Base-by-base conservation (phyloP, 306 rosid species). In the Neltuma alba region DNA sequence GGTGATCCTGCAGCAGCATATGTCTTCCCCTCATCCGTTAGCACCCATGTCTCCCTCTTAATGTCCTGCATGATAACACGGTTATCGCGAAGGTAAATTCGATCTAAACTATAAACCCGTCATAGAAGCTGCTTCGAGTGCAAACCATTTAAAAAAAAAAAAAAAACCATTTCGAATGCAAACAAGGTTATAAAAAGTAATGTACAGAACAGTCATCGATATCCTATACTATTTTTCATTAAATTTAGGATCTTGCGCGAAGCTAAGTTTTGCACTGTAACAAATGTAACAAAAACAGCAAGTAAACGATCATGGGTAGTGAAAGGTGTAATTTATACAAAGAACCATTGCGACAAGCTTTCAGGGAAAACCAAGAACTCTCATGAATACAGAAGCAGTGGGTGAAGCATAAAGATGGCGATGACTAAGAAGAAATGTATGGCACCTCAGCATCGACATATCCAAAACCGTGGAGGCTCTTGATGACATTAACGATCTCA, bases 391-490 rank as follows among this genome's bases (percentile, higher is more conserved):
- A 52, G 42, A 70, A 28, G 15, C 38, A 25, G 57, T n/a, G 8
- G 37, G 31, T 34, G 14, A 60, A 38, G 18, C 23, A 21, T 18
- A 11, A 23, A 76, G 20, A 71, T 41, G 40, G 33, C 9, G 75
- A 40, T 8, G 30, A 79, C 33, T 47, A 36, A 2, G 23, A 36
- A 38, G 27, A n/a, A 50, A 27, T 44, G 18, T 10, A 82, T 88
- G 41, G 70, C 23, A 91, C 98, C 92, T 81, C 55, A 28, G 92
- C 91, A 47, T 88, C 94, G 30, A 95, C 91, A 75, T 92, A 92
- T 78, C 87, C n/a, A 79, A 91, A 92, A 34, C 97, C 98, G 11
- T 86, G 85, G 62, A 93, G 92, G 41, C 98, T 93, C 91, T 93
- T 93, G 57, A 93, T 82, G 63, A 88, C 88, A 20, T 93, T 93